Conservation (phyloP, 2,329 filamentous ascomycete species). For the Colletotrichum simmondsii region DNA sequence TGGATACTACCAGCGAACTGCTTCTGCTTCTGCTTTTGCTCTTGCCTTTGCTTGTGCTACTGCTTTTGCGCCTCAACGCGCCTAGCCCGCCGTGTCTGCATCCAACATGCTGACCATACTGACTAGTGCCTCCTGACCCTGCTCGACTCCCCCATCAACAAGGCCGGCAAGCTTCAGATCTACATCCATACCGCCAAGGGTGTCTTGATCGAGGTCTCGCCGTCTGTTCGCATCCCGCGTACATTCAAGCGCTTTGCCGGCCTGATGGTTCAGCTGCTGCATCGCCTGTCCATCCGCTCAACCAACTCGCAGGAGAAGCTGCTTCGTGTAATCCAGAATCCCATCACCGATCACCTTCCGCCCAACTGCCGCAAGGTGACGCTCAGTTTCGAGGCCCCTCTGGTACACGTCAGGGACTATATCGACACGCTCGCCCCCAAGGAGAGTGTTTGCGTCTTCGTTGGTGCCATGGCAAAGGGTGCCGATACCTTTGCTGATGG, state of each 20-base stretch:
- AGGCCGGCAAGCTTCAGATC: slow-evolving; percentile 96
- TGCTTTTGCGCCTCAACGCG: slow-evolving; percentile 37
- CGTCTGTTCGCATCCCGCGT: slow-evolving; percentile 95
- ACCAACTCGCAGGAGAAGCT: slow-evolving; percentile 98
- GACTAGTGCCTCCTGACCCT: slow-evolving; percentile 92
- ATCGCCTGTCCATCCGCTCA: slow-evolving; percentile 94
- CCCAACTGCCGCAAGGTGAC: slow-evolving; percentile 98
- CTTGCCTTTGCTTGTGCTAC: slow-evolving; percentile 25
- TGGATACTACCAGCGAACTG: slow-evolving; percentile 47
- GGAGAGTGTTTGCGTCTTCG: slow-evolving; percentile 97
- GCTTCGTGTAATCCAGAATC: slow-evolving; percentile 96
- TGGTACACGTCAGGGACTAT: slow-evolving; percentile 91
- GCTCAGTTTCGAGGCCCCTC: slow-evolving; percentile 89
- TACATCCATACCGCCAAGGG: slow-evolving; percentile 99
- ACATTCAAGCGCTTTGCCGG: slow-evolving; percentile 99
- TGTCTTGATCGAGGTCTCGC: slow-evolving; percentile 96
- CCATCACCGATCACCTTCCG: slow-evolving; percentile 95
- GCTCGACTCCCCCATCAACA: slow-evolving; percentile 98
- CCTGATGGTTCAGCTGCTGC: slow-evolving; percentile 97
- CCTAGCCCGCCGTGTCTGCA: slow-evolving; percentile 46
- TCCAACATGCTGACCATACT: slow-evolving; percentile 57
- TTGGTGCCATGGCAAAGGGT: slow-evolving; percentile 98
- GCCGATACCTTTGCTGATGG: slow-evolving; percentile 94
- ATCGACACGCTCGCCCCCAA: slow-evolving; percentile 80
- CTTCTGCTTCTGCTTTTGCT: slow-evolving; percentile 17